Base-by-base conservation (phyloP, 1,284 basidiomycete species). In the Sparassis latifolia region DNA sequence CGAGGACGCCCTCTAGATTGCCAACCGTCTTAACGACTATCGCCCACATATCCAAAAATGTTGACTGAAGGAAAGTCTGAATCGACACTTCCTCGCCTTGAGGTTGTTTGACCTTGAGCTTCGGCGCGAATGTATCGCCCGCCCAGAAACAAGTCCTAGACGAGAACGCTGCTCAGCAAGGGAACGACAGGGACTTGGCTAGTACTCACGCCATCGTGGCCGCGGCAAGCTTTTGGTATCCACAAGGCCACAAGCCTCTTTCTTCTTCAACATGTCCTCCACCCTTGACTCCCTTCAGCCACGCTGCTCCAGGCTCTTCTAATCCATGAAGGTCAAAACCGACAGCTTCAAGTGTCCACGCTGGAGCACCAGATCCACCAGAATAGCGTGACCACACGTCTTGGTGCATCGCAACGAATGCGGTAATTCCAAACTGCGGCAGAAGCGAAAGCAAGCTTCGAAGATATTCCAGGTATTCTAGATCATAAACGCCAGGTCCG, bases 301-400 rank as follows among this genome's bases (percentile, higher is more conserved):
- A 95, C 0, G 92, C 93, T 1, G 91, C 88, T 1, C 86, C 89
- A 0, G 86, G 82, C 47, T 85, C 79, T 55, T 92, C 90, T 4
- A 97, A 71, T 3, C 78, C 76, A 52, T 79, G 71, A 4, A 93
- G 69, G 64, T 93, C 87, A 55, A 95, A 90, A 0, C 91, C 92
- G 2, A 84, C 83, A 5, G 76, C 67, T 55, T 91, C 83, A 0
- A 96, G 70, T 2, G 92, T 95, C 95, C 95, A 98, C 2, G 89
- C 90, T 1, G 92, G 92, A 2, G 92, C 92, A 3, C 92, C 92
- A 1, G 89, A 92, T 2, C 96, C 97, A 12, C 96, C 97, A 5
- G 82, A 86, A 60, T 94, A 93, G 4, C 95, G 83, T 1, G 92
- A 97, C 92, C 94, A 99, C 30, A 98, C 93, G 62, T 95, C 92